Conservation (phyloP, 192 early-diverging fungal genomes). For the Umbelopsis sp. region DNA sequence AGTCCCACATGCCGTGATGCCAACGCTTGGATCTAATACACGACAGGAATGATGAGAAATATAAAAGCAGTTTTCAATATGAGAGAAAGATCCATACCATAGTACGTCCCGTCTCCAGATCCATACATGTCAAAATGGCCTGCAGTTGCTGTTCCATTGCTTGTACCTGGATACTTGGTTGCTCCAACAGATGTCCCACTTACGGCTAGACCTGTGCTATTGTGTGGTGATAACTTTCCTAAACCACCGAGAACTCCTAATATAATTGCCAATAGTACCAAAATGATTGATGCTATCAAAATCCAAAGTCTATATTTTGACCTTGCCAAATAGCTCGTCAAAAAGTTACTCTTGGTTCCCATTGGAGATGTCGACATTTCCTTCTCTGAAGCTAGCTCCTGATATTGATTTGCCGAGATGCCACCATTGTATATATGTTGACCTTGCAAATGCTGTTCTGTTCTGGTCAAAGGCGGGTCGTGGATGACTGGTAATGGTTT, state of each 20-base stretch:
- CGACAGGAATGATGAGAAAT: background rate
- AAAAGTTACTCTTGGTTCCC: background rate
- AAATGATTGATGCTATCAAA: background rate
- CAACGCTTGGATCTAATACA: slow-evolving; percentile 30
- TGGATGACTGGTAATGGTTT: background rate
- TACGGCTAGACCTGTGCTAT: background rate
- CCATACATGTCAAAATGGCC: slow-evolving; percentile 37
- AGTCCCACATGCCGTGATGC: slow-evolving; percentile 33
- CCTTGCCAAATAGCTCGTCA: background rate
- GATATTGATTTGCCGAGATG: background rate
- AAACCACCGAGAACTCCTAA: slow-evolving; percentile 1
- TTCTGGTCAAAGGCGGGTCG: background rate
- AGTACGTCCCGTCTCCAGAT: slow-evolving; percentile 51
- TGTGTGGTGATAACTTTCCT: background rate
- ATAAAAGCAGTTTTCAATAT: background rate
- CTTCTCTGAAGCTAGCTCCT: background rate
- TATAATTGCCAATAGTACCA: background rate
- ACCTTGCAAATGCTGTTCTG: slow-evolving; percentile 1
- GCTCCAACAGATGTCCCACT: slow-evolving; percentile 21
- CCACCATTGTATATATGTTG: background rate
- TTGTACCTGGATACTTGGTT: slow-evolving; percentile 28
- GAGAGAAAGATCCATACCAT: slow-evolving; percentile 33
- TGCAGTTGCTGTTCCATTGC: slow-evolving; percentile 26
- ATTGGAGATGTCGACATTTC: background rate
- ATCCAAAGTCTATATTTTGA: slow-evolving; percentile 4